A percentile compares a stretch with the other conserved stretches of the same genome.
phyloP scores from a whole-genome alignment of 2,329 filamentous ascomycete species.

The Pseudocercospora crystallina region DNA sequence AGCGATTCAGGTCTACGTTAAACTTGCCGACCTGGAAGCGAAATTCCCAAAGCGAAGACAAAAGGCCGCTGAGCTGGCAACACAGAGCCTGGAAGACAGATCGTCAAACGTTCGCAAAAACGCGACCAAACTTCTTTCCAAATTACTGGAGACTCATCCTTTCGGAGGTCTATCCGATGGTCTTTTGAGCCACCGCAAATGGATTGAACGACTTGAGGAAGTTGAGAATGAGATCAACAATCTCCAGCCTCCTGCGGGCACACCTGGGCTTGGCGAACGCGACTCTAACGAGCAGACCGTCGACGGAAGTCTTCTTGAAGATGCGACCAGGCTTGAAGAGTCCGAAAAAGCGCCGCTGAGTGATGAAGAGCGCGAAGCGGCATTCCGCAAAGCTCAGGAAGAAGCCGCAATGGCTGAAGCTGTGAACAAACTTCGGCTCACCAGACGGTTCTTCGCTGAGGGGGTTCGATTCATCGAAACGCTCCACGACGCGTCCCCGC shows the following conservation, averaged over 20 bases:
- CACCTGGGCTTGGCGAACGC: constrained; percentile 70
- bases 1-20: constrained; percentile 89
- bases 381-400: constrained; percentile 76
- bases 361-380: constrained; percentile 73
- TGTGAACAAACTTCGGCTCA: constrained; percentile 82
- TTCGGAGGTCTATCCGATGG: constrained; percentile 91
- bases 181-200: constrained; percentile 79
- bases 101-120: constrained; percentile 96
- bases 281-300: constrained; percentile 65
- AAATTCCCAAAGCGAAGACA: constrained; percentile 94
- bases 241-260: constrained; percentile 76
- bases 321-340: constrained; percentile 74
- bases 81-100: constrained; percentile 90
- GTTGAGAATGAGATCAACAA: constrained; percentile 80
- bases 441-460: constrained; percentile 87
- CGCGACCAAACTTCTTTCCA: constrained; percentile 86
- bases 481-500: constrained; percentile 75
- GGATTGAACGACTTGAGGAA: constrained; percentile 76
- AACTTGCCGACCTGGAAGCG: constrained; percentile 88
- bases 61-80: constrained; percentile 80
- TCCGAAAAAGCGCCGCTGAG: constrained; percentile 69
- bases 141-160: constrained; percentile 88
- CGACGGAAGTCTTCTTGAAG: constrained; percentile 77
- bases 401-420: constrained; percentile 87
- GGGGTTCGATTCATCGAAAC: constrained; percentile 92